These are phyloP conservation scores for Nematocida parisii DNA, from an alignment of 371 early-diverging fungal species.

Conservation along the genomic window DNA sequence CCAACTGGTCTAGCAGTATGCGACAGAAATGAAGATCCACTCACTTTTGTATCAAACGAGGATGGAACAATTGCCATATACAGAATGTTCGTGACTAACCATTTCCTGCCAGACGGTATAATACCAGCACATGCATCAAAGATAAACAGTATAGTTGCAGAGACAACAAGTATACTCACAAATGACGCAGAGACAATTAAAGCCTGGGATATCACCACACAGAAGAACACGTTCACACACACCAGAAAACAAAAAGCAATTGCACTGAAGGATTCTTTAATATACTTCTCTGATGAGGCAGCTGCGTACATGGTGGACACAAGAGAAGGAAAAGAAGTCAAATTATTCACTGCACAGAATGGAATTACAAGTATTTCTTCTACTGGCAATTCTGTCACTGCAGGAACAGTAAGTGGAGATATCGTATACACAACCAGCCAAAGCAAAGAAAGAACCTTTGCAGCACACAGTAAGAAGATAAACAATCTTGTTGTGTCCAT, in stretches of 20 bases:
- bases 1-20: conserved; percentile 37
- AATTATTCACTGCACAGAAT: background rate
- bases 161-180: background rate
- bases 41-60: conserved; percentile 35
- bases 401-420: background rate
- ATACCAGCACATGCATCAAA: conserved; percentile 18
- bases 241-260: background rate
- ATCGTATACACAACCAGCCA: background rate
- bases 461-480: conserved; percentile 10
- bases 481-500: background rate
- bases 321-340: background rate
- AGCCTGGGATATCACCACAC: conserved; percentile 40
- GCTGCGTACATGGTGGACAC: conserved; percentile 14
- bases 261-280: conserved; percentile 1
- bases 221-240: conserved; percentile 20
- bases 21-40: conserved; percentile 44
- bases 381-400: background rate
- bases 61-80: conserved; percentile 35
- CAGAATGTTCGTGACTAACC: conserved; percentile 51
- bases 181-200: conserved; percentile 8
- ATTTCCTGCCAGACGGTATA: conserved; percentile 39
- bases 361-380: background rate
- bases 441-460: background rate
- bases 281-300: conserved; percentile 17
- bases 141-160: conserved; percentile 8